phyloP scores from a whole-genome alignment of 2,329 filamentous ascomycete species.

The Canariomyces notabilis region DNA sequence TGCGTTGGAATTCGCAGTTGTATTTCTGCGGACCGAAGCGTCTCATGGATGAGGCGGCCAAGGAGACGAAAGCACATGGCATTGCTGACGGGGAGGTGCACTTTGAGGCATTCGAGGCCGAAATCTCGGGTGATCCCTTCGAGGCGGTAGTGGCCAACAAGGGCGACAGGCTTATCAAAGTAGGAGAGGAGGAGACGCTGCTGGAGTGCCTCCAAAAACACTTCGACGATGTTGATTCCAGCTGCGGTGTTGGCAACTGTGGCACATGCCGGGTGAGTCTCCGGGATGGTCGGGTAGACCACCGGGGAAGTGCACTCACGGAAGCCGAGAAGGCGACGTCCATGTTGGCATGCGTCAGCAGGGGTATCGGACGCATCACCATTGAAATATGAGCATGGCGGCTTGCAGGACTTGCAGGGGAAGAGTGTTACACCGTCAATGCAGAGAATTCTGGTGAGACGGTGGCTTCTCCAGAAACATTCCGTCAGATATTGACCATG shows the following conservation, averaged over 20 bases:
- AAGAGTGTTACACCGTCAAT: neutral
- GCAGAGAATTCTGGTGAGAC: neutral
- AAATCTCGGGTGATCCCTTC: conserved; percentile 54
- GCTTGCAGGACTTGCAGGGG: neutral
- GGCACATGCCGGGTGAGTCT: conserved; percentile 46
- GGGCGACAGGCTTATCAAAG: conserved; percentile 37
- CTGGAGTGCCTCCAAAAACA: conserved; percentile 43
- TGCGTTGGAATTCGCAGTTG: conserved; percentile 51
- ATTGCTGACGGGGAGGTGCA: conserved; percentile 51
- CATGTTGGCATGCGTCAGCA: conserved; percentile 50
- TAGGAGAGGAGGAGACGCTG: conserved; percentile 44
- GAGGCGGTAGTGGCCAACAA: conserved; percentile 47
- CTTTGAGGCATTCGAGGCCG: conserved; percentile 54
- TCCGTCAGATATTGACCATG: neutral
- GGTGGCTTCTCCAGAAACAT: neutral
- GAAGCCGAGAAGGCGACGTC: conserved; percentile 39
- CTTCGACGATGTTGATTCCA: conserved; percentile 42
- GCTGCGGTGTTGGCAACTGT: conserved; percentile 52
- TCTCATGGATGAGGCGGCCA: conserved; percentile 49
- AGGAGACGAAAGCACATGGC: conserved; percentile 36
- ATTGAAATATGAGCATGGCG: conserved; percentile 37
- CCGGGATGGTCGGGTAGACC: conserved; percentile 41
- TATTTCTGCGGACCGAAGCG: conserved; percentile 57
- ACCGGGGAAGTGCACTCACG: conserved; percentile 44
- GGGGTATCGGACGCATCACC: conserved; percentile 44